phyloP scores from a whole-genome alignment of 1,284 basidiomycete genomes.

The Papiliotrema laurentii region DNA sequence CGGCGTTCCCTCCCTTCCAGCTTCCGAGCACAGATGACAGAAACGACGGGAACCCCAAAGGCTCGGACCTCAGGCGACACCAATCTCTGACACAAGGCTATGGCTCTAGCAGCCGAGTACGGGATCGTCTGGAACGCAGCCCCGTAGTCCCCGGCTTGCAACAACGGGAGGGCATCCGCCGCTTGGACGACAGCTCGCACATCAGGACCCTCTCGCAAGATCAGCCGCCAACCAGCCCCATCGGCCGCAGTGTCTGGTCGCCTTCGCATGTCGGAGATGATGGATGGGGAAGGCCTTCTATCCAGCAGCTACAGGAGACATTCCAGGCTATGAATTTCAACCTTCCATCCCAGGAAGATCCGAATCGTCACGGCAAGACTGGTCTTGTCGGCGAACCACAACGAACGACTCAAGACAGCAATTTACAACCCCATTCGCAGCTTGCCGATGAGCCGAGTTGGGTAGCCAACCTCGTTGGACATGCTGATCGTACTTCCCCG shows the following conservation, averaged over 20 bases:
- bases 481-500: conserved; percentile 28
- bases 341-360: background rate
- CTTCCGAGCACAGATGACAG: conserved; percentile 9
- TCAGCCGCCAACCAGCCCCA: conserved; percentile 35
- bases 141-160: conserved; percentile 38
- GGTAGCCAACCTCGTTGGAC: conserved; percentile 43
- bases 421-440: conserved; percentile 9
- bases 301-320: conserved; percentile 38
- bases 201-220: conserved; percentile 8
- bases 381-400: background rate
- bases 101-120: conserved; percentile 31
- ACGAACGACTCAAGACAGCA: conserved; percentile 5
- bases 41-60: conserved; percentile 9
- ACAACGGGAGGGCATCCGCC: conserved; percentile 32
- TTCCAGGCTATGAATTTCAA: conserved; percentile 41
- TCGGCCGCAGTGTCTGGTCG: conserved; percentile 41
- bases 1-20: conserved; percentile 30
- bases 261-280: conserved; percentile 23
- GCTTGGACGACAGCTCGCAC: conserved; percentile 1
- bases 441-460: conserved; percentile 38
- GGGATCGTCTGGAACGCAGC: conserved; percentile 38
- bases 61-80: conserved; percentile 41
- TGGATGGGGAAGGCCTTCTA: conserved; percentile 29
- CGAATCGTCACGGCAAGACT: conserved; percentile 5
- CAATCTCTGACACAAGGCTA: conserved; percentile 45